Conservation (phyloP, 768 basidiomycete genomes). For the Collybiopsis luxurians region DNA sequence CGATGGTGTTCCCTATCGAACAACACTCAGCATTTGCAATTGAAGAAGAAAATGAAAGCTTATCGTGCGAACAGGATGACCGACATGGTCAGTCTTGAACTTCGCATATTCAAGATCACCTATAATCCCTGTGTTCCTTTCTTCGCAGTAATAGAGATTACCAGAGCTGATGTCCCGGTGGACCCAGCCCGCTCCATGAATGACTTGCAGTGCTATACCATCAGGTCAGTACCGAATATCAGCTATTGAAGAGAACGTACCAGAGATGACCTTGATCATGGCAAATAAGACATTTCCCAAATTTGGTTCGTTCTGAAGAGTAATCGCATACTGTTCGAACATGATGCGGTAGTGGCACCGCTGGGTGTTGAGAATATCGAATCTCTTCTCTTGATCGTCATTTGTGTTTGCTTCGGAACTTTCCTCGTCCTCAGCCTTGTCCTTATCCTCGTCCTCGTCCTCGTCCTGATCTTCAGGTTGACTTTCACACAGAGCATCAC, state of each 20-base stretch:
- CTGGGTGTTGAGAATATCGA: too few species aligned
- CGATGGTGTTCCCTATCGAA: neutral
- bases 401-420: too few species aligned
- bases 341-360: neutral
- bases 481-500: too few species aligned
- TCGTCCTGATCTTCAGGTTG: too few species aligned
- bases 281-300: neutral
- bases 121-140: neutral
- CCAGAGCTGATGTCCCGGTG: neutral
- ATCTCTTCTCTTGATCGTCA: too few species aligned
- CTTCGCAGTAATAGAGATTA: neutral
- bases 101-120: neutral
- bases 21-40: too few species aligned
- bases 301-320: neutral
- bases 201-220: neutral
- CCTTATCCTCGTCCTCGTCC: too few species aligned
- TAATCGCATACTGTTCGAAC: neutral
- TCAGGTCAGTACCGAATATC: too few species aligned
- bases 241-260: too few species aligned
- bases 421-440: too few species aligned
- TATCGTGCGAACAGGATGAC: neutral
- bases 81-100: neutral
- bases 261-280: neutral
- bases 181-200: neutral
- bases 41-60: neutral